Evolutionary conservation across 352 stramenopile species (phyloP).

Genomic region (Phytophthora agathidicida): DNA sequence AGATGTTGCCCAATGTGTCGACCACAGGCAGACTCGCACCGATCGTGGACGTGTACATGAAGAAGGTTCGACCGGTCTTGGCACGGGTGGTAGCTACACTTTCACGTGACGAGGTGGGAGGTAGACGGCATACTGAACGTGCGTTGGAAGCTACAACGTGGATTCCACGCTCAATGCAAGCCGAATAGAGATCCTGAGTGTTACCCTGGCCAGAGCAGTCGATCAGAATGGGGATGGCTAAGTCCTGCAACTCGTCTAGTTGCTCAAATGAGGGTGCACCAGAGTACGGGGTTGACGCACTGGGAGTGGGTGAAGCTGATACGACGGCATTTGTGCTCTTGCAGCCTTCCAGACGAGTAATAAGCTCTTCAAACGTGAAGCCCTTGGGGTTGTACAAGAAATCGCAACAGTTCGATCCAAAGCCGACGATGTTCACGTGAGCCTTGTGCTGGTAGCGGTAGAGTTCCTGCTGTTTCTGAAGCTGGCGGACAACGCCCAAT

Average conservation of each 20-base stretch:
- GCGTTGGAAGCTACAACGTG: constrained; percentile 79
- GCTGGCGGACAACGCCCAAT: constrained; percentile 61
- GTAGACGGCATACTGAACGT: constrained; percentile 56
- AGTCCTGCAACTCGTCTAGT: constrained; percentile 65
- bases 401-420: constrained; percentile 62
- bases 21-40: constrained; percentile 72
- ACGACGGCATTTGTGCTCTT: constrained; percentile 39
- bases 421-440: constrained; percentile 71
- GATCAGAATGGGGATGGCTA: constrained; percentile 73
- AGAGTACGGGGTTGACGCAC: constrained; percentile 28
- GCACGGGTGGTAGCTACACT: constrained; percentile 51
- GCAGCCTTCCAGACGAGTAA: constrained; percentile 46
- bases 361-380: constrained; percentile 57
- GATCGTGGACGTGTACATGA: constrained; percentile 86
- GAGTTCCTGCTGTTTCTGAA: constrained; percentile 62
- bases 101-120: constrained; percentile 59
- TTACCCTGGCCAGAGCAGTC: constrained; percentile 70
- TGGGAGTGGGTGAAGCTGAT: constrained; percentile 13
- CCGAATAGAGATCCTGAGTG: constrained; percentile 59
- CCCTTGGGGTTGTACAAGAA: constrained; percentile 66
- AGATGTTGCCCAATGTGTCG: constrained; percentile 76
- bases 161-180: constrained; percentile 72
- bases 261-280: constrained; percentile 54
- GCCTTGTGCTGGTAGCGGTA: constrained; percentile 76
- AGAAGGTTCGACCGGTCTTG: constrained; percentile 60